A percentile compares a stretch with the other conserved stretches of the same genome.
These are phyloP conservation scores for Obelidium mucronatum DNA, from an alignment of 192 early-diverging fungal species.

Conservation along the genomic window DNA sequence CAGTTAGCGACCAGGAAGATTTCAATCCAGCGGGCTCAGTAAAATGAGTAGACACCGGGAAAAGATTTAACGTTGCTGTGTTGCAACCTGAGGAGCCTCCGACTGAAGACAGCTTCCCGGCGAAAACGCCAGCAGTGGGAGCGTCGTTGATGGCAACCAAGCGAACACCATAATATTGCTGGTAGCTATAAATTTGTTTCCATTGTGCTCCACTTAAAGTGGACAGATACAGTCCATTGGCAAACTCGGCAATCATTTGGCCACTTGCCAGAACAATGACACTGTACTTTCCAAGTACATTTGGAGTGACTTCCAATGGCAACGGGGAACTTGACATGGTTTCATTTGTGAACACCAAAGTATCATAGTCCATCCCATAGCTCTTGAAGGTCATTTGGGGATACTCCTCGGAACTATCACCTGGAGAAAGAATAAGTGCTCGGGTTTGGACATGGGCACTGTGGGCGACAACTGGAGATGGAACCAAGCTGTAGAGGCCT, in stretches of 20 bases:
- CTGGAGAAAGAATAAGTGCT: slow-evolving; percentile 9
- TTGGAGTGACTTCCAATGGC: not conserved
- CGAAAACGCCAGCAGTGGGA: no score
- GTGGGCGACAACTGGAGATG: no score
- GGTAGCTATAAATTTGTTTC: slow-evolving; percentile 18
- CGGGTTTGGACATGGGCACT: no score
- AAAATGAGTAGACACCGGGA: not conserved
- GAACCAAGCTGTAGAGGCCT: no score
- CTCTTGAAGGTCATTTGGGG: slow-evolving; percentile 8
- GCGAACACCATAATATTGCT: no score
- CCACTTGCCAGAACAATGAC: slow-evolving; percentile 15
- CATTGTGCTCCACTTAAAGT: slow-evolving; percentile 11
- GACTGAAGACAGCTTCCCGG: no score
- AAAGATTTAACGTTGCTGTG: no score
- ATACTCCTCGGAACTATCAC: slow-evolving; percentile 11
- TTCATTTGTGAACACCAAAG: not conserved
- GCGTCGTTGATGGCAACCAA: no score
- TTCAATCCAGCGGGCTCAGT: not conserved
- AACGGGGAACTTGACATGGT: not conserved
- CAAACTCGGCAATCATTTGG: slow-evolving; percentile 11
- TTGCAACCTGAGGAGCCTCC: no score
- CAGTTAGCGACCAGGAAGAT: not conserved
- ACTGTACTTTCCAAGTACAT: slow-evolving; percentile 10
- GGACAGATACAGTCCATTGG: slow-evolving; percentile 24
- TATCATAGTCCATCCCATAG: slow-evolving; percentile 20